A percentile compares a stretch with the other conserved stretches of the same genome.
These are phyloP conservation scores for Acaromyces ingoldii DNA, from an alignment of 1,284 basidiomycete genomes.

Conservation along the genomic window DNA sequence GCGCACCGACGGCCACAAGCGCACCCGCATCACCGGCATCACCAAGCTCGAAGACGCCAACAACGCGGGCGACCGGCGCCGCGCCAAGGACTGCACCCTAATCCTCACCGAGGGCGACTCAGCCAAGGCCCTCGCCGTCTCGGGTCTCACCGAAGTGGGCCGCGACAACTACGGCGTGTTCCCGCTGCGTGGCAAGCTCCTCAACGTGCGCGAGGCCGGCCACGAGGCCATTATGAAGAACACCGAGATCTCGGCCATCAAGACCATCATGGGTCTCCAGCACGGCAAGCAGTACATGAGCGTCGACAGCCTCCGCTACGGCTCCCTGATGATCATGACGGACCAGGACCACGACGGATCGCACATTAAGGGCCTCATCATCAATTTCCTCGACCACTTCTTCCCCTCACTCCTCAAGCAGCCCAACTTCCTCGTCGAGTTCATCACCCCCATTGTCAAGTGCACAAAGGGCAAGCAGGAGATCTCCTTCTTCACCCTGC, in stretches of 20 bases:
- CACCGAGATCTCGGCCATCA: slow-evolving; percentile 92
- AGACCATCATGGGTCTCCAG: slow-evolving; percentile 94
- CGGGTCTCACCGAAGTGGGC: slow-evolving; percentile 88
- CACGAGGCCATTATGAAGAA: slow-evolving; percentile 98
- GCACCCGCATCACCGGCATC: slow-evolving; percentile 71
- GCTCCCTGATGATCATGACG: slow-evolving; percentile 98
- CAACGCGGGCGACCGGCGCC: slow-evolving; percentile 80
- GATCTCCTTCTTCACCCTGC: slow-evolving; percentile 92
- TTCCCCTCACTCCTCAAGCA: slow-evolving; percentile 90
- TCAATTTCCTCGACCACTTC: slow-evolving; percentile 97
- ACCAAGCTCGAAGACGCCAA: slow-evolving; percentile 95
- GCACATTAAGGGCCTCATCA: slow-evolving; percentile 97
- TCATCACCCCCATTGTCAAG: slow-evolving; percentile 96
- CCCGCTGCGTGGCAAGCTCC: slow-evolving; percentile 89
- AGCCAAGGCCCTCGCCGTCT: slow-evolving; percentile 91
- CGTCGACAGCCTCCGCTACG: slow-evolving; percentile 75
- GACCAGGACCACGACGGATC: slow-evolving; percentile 99
- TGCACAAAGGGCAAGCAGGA: slow-evolving; percentile 70
- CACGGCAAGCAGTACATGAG: slow-evolving; percentile 83
- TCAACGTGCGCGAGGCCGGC: slow-evolving; percentile 94
- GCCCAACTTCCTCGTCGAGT: slow-evolving; percentile 91
- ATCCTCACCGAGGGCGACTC: slow-evolving; percentile 99
- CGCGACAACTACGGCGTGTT: slow-evolving; percentile 97
- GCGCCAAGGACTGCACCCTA: slow-evolving; percentile 77
- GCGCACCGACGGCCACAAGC: slow-evolving; percentile 92